Evolutionary conservation across 441 rosid species (phyloP).

Genomic region (Melastoma candidum): DNA sequence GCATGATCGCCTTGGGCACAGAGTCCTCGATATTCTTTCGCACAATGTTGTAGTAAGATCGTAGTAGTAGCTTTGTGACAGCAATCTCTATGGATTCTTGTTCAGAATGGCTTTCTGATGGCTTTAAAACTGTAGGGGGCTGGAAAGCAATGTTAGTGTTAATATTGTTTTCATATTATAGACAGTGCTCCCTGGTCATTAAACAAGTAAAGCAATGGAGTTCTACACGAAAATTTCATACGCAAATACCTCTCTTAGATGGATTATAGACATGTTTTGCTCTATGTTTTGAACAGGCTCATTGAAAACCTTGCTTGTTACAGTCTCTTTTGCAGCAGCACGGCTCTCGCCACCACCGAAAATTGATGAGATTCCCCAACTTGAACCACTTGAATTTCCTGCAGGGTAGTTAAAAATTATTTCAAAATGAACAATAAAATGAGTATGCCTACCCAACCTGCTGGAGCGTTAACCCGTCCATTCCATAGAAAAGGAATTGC

Average conservation of each 20-base stretch:
- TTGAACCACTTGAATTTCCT: constrained; percentile 20
- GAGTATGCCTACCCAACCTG: no score
- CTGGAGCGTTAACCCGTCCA: no score
- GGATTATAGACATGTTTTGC: no score
- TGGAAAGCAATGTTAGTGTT: constrained; percentile 9
- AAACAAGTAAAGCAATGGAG: no score
- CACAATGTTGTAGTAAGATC: constrained; percentile 32
- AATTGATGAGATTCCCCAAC: constrained; percentile 35
- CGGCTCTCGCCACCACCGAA: constrained; percentile 23
- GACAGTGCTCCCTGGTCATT: no score
- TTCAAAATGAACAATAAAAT: no score
- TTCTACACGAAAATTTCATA: no score
- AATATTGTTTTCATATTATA: no score
- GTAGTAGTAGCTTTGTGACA: constrained; percentile 24
- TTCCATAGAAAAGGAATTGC: no score
- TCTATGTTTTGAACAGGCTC: no score
- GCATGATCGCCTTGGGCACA: constrained; percentile 37
- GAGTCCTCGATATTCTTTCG: constrained; percentile 31
- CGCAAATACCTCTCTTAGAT: no score
- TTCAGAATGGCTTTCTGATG: constrained; percentile 20
- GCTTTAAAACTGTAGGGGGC: constrained; percentile 38
- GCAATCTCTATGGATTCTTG: constrained; percentile 21
- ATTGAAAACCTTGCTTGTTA: no score
- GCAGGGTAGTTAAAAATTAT: constrained; percentile 1
- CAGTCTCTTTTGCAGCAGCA: constrained; percentile 19